Evolutionary conservation across 768 basidiomycete species (phyloP).

Genomic region (Cystoderma amianthinum): DNA sequence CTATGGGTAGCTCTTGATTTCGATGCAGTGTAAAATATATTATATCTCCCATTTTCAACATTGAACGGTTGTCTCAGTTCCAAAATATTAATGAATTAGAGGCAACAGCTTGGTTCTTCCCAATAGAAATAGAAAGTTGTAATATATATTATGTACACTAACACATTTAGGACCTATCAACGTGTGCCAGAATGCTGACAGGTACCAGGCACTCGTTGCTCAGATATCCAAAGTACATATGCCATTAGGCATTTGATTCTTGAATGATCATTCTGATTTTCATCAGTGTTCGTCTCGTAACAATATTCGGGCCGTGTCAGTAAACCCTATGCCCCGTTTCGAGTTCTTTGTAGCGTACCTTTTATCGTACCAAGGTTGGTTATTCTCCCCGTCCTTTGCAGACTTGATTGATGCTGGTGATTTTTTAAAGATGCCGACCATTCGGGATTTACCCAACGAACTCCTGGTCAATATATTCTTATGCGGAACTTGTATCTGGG

Average conservation of each 20-base stretch:
- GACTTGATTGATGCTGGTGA: conserved; percentile 13
- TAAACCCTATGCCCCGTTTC: not conserved
- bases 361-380: not conserved
- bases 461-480: not conserved
- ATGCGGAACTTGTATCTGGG: not conserved
- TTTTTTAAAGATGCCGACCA: conserved; percentile 4
- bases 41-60: too few species aligned
- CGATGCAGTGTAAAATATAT: too few species aligned
- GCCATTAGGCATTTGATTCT: not conserved
- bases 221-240: not conserved
- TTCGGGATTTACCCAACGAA: not conserved
- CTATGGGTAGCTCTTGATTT: too few species aligned
- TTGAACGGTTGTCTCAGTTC: too few species aligned
- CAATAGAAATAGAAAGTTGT: too few species aligned
- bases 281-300: not conserved
- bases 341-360: not conserved
- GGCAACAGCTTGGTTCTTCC: too few species aligned
- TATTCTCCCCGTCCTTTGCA: not conserved
- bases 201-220: not conserved
- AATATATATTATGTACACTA: not conserved
- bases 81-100: too few species aligned
- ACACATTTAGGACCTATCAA: too few species aligned
- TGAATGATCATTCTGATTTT: not conserved
- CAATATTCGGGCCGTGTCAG: not conserved
- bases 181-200: conserved; percentile 3